Conservation (phyloP, 495 filamentous ascomycete species). For the Penicillium manginii region DNA sequence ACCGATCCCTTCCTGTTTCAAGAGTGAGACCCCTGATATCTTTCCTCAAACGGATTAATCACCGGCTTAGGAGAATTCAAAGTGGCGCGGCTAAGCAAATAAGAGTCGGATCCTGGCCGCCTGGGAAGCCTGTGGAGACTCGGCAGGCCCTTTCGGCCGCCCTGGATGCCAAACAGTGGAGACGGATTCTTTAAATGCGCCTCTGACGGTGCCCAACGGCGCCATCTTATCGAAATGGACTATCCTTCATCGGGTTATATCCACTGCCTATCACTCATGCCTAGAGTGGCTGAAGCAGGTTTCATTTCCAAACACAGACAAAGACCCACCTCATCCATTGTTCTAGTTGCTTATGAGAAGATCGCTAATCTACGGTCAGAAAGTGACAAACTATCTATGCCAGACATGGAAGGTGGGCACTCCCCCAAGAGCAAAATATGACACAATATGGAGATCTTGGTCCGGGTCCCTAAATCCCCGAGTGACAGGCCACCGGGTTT, state of each 20-base stretch:
- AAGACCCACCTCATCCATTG: neutral
- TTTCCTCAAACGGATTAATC: neutral
- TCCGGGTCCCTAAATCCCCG: neutral
- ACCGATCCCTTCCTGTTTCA: constrained; percentile 7
- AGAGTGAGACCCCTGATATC: neutral
- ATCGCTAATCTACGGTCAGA: constrained; percentile 13
- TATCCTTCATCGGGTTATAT: constrained; percentile 5
- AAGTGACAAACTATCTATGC: constrained; percentile 6
- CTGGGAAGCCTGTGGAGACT: constrained; percentile 14
- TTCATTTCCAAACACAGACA: neutral
- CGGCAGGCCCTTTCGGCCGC: neutral
- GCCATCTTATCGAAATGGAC: neutral
- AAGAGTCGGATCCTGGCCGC: neutral
- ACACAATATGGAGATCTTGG: constrained; percentile 13
- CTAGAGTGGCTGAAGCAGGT: constrained; percentile 3
- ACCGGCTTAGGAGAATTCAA: neutral
- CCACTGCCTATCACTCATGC: neutral
- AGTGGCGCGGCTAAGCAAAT: constrained; percentile 9
- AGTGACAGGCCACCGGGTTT: constrained; percentile 7
- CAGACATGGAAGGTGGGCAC: constrained; percentile 14
- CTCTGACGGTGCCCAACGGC: constrained; percentile 2
- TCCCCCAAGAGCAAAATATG: constrained; percentile 10
- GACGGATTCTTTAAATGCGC: neutral
- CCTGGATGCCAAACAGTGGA: constrained; percentile 3
- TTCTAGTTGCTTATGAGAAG: constrained; percentile 4